A percentile compares a stretch with the other conserved stretches of the same genome.
These are phyloP conservation scores for Amesomyces nigricolor DNA, from an alignment of 2,329 filamentous ascomycete genomes.

Conservation along the genomic window DNA sequence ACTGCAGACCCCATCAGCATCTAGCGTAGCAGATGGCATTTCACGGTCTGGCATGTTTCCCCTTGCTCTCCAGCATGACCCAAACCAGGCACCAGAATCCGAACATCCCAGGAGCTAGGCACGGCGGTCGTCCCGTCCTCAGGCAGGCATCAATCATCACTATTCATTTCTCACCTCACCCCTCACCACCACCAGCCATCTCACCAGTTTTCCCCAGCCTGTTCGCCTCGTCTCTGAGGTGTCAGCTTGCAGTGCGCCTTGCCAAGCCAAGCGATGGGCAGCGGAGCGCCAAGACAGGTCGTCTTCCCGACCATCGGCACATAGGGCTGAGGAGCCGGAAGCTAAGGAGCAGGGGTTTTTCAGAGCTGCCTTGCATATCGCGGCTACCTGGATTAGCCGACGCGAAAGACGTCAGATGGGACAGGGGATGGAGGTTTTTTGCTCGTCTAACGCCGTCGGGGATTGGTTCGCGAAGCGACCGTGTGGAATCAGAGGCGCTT, in stretches of 20 bases:
- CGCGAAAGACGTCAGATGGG: background rate
- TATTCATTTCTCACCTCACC: too few relatives aligned
- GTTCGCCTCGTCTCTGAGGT: too few relatives aligned
- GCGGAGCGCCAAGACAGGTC: background rate
- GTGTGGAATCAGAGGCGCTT: conserved; percentile 7
- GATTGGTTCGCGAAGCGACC: conserved; percentile 11
- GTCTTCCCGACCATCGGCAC: conserved; percentile 5
- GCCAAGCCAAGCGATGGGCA: background rate
- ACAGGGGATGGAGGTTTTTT: background rate
- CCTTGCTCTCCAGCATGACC: background rate
- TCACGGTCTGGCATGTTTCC: too few relatives aligned
- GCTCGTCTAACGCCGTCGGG: background rate
- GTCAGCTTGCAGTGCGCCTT: background rate
- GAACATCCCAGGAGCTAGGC: background rate
- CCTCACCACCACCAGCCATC: too few relatives aligned
- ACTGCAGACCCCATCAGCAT: background rate
- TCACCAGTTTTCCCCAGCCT: too few relatives aligned
- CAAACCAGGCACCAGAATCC: background rate
- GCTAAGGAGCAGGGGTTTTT: background rate
- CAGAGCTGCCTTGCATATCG: background rate
- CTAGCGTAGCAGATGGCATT: background rate
- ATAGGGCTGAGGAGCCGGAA: conserved; percentile 16
- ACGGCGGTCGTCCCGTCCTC: too few relatives aligned
- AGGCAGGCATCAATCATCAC: too few relatives aligned
- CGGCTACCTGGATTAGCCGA: conserved; percentile 5